Base-by-base conservation (phyloP, 805 yeast species). In the Cyberlindnera samutprakarnensis region DNA sequence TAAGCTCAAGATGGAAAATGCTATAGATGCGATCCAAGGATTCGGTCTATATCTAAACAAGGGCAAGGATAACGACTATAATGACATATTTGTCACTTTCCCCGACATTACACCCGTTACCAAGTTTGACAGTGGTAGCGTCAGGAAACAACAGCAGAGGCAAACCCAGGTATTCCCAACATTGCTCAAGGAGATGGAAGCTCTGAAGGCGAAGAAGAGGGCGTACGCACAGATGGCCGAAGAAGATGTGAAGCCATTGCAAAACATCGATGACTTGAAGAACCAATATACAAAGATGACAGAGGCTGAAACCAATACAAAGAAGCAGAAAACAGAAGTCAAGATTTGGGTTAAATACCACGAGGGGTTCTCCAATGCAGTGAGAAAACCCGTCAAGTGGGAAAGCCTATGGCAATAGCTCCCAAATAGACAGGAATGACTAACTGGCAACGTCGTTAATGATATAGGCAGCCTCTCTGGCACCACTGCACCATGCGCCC, bases 311-410 rank as follows among this genome's bases (percentile, higher is more conserved):
- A 55, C 51, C 21, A 43, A 42, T 17, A 44, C 51, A 20, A 56
- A 59, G 48, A 43, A 29, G 31, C 49, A 32, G 41, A 47, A 37
- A 33, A 38, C 33, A 31, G 28, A 24, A 25, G 49, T 55, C 19
- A 60, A 74, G 45, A 66, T 75, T 28, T 87, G 96, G 96, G 83
- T 87, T n/a, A 85, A 81, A 49, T 86, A 78, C 51, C 82, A 81
- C 41, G 96, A 87, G 57, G 96, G 96, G 1, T 87, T 80, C 49
- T 82, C 94, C 5, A 81, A 85, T 54, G 96, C 96, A 0, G 96
- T 87, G 2, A 61, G 94, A 21, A 85, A 84, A 47, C 82, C 78
- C 33, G 74, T 87, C 16, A 72, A 78, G 14, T 88, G 95, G 95
- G 53, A 60, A 7, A 78, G 72, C 33, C 54, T 87, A 16, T 83